Evolutionary conservation across 139 green algal species (phyloP).

Genomic region (Auxenochlorella protothecoides): DNA sequence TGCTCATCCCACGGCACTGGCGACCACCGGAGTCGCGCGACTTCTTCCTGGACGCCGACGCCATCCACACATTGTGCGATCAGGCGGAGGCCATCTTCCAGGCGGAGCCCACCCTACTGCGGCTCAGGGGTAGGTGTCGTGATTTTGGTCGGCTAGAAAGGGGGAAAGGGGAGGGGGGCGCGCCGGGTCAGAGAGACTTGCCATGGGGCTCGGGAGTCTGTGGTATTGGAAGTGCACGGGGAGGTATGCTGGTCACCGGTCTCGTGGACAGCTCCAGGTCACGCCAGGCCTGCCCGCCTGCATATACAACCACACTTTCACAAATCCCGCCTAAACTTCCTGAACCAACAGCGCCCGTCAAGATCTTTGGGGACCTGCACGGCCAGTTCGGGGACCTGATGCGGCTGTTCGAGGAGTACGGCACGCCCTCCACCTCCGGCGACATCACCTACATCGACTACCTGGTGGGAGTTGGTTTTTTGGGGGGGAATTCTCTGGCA

Average conservation of each 20-base stretch:
- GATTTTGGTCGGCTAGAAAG: background rate
- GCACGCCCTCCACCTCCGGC: constrained; percentile 83
- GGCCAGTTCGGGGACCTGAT: constrained; percentile 98
- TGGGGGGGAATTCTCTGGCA: background rate
- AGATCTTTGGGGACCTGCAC: constrained; percentile 99
- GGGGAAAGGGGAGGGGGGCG: background rate
- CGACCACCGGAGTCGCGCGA: constrained; percentile 62
- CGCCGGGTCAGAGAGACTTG: no score
- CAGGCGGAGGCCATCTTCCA: constrained; percentile 74
- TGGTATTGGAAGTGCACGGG: no score
- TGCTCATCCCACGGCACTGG: constrained; percentile 77
- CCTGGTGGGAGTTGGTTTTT: constrained; percentile 43
- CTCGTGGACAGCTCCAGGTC: no score
- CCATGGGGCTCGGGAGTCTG: no score
- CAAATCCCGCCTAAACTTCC: no score
- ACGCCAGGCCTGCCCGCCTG: no score
- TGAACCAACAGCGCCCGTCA: constrained; percentile 71
- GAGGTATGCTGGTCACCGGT: no score
- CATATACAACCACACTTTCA: no score
- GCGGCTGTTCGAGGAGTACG: constrained; percentile 99
- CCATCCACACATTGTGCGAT: constrained; percentile 91
- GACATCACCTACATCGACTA: constrained; percentile 99
- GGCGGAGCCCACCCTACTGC: constrained; percentile 76
- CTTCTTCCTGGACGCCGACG: constrained; percentile 53
- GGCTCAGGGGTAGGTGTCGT: constrained; percentile 45